phyloP scores from a whole-genome alignment of 345 rosid genomes.

The Brassica juncea region DNA sequence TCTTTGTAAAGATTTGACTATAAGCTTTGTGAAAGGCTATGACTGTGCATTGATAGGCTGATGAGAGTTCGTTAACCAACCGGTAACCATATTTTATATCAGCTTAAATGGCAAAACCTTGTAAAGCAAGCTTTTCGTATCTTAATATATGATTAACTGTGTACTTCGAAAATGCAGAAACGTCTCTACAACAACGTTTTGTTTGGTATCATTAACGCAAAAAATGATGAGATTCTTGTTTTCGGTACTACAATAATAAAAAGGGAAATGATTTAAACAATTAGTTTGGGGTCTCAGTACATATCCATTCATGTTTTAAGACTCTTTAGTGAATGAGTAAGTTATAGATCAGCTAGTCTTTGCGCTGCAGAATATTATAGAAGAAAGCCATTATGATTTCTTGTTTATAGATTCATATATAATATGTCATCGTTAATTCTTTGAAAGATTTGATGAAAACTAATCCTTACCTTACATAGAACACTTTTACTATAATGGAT shows the following conservation, averaged over 20 bases:
- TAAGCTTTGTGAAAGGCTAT: background rate
- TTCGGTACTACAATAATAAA: background rate
- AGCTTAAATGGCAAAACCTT: background rate
- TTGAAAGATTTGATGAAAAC: background rate
- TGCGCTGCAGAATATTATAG: background rate
- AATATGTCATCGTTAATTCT: background rate
- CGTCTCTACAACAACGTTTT: background rate
- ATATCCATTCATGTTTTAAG: background rate
- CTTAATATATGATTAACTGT: no score
- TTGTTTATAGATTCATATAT: background rate
- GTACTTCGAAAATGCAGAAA: slow-evolving; percentile 2
- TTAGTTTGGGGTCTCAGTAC: slow-evolving; percentile 27
- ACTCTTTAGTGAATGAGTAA: background rate
- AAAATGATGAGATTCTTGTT: background rate
- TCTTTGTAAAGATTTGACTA: background rate
- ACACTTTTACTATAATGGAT: background rate
- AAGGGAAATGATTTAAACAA: slow-evolving; percentile 6
- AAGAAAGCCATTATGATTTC: background rate
- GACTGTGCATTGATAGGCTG: background rate
- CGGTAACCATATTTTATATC: background rate
- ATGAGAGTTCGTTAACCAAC: background rate
- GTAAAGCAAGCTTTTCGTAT: background rate
- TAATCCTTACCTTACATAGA: background rate
- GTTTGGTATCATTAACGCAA: background rate
- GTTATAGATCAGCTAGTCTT: background rate